Evolutionary conservation across 2,329 filamentous ascomycete genomes (phyloP).

Genomic region (Dichotomopilus funicola): DNA sequence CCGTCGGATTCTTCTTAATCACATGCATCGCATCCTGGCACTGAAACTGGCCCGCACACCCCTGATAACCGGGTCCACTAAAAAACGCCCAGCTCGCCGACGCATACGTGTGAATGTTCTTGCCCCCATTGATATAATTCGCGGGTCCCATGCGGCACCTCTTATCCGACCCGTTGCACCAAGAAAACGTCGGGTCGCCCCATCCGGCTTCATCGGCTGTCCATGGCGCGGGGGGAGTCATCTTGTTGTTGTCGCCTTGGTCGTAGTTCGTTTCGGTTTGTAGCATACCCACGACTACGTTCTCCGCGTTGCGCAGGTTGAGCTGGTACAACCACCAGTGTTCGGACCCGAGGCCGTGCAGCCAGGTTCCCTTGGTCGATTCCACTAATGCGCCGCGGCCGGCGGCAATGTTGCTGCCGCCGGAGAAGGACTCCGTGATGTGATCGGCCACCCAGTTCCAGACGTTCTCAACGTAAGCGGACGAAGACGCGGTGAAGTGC

Average conservation of each 20-base stretch:
- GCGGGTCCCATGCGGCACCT: slow-evolving; percentile 38
- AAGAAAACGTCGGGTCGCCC: slow-evolving; percentile 39
- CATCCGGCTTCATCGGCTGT: slow-evolving; percentile 29
- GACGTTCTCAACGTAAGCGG: slow-evolving; percentile 48
- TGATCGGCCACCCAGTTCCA: slow-evolving; percentile 52
- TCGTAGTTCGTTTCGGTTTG: slow-evolving; percentile 51
- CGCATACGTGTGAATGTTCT: slow-evolving; percentile 36
- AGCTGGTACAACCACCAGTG: slow-evolving; percentile 55
- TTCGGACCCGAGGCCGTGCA: slow-evolving; percentile 47
- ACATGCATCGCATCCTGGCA: slow-evolving; percentile 36
- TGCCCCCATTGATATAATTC: slow-evolving; percentile 38
- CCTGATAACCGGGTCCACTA: slow-evolving; percentile 33
- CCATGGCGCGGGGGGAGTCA: slow-evolving; percentile 35
- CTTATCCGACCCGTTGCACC: slow-evolving; percentile 32
- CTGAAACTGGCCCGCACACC: slow-evolving; percentile 31
- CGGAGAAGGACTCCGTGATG: slow-evolving; percentile 40
- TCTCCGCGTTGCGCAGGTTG: slow-evolving; percentile 42
- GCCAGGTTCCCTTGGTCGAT: slow-evolving; percentile 42
- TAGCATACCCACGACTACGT: slow-evolving; percentile 44
- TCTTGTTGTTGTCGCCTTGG: slow-evolving; percentile 34
- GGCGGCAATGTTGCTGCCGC: slow-evolving; percentile 39
- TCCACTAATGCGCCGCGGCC: slow-evolving; percentile 44
- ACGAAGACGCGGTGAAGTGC: slow-evolving; percentile 40
- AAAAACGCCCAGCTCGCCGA: slow-evolving; percentile 41
- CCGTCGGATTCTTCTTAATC: slow-evolving; percentile 32